A percentile compares a stretch with the other conserved stretches of the same genome.
These are phyloP conservation scores for Telfairia occidentalis DNA, from an alignment of 331 rosid species.

Conservation along the genomic window DNA sequence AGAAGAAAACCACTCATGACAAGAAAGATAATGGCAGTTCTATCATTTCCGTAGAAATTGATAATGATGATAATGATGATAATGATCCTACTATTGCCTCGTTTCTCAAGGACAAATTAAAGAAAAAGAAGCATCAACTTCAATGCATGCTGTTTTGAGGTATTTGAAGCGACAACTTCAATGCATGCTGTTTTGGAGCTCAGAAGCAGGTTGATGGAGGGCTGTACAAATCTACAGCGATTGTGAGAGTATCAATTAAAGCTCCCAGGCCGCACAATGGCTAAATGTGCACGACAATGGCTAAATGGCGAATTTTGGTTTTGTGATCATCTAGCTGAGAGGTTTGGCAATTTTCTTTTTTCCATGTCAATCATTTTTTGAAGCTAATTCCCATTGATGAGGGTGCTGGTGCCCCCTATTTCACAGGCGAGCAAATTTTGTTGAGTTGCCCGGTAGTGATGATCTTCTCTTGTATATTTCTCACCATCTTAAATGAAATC, in stretches of 20 bases:
- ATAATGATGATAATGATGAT: not conserved
- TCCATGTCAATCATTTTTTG: not conserved
- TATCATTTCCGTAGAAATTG: not conserved
- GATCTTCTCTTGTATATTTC: not conserved
- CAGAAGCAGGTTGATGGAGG: not conserved
- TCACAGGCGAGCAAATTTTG: constrained; percentile 4
- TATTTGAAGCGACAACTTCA: not conserved
- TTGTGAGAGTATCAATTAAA: not conserved
- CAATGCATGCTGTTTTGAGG: not conserved
- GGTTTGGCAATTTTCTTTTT: not conserved
- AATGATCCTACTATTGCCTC: constrained; percentile 17
- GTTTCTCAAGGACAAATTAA: not conserved
- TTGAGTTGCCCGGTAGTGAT: not conserved
- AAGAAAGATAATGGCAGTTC: not conserved
- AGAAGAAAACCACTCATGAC: not conserved
- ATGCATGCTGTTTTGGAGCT: not conserved
- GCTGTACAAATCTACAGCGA: not conserved
- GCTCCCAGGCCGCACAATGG: not conserved
- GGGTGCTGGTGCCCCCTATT: not conserved
- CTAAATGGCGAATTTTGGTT: not conserved
- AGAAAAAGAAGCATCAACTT: constrained; percentile 10
- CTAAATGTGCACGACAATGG: not conserved
- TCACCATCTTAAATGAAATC: not conserved
- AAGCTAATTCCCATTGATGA: not conserved
- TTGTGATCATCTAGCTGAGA: not conserved